Percentiles rank a stretch among this genome's conserved stretches.
Conservation (phyloP, 306 rosid species). For the Macrotyloma uniflorum region DNA sequence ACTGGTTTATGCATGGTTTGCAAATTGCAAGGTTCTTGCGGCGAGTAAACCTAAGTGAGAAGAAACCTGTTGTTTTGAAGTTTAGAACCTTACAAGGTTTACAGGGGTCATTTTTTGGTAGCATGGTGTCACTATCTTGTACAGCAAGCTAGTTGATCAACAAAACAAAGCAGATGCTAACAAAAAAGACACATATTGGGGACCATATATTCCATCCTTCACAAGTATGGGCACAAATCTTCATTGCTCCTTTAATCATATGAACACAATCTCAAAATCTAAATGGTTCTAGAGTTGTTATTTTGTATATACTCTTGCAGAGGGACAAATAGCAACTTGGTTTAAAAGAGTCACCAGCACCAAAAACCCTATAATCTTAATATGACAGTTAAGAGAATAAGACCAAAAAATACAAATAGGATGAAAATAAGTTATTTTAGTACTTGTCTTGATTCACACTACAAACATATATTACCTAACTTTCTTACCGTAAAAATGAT, state of each 20-base stretch:
- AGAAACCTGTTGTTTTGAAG: slow-evolving; percentile 7
- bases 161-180: slow-evolving; percentile 36
- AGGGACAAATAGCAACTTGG: background rate
- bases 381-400: background rate
- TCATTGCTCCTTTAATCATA: background rate
- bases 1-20: background rate
- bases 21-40: slow-evolving; percentile 1
- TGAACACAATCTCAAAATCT: background rate
- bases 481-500: background rate
- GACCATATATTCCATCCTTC: slow-evolving; percentile 44
- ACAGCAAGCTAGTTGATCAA: slow-evolving; percentile 37
- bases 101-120: slow-evolving; percentile 14
- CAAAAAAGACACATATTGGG: slow-evolving; percentile 39
- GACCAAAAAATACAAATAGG: background rate
- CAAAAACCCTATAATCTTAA: background rate
- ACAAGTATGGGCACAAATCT: slow-evolving; percentile 21
- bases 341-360: background rate
- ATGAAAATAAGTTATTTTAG: background rate
- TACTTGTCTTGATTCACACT: background rate
- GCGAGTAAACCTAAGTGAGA: background rate
- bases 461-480: background rate
- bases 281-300: background rate
- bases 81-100: slow-evolving; percentile 22
- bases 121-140: slow-evolving; percentile 32
- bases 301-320: background rate